phyloP scores from a whole-genome alignment of 768 basidiomycete species.

The Cyclocybe cylindracea region DNA sequence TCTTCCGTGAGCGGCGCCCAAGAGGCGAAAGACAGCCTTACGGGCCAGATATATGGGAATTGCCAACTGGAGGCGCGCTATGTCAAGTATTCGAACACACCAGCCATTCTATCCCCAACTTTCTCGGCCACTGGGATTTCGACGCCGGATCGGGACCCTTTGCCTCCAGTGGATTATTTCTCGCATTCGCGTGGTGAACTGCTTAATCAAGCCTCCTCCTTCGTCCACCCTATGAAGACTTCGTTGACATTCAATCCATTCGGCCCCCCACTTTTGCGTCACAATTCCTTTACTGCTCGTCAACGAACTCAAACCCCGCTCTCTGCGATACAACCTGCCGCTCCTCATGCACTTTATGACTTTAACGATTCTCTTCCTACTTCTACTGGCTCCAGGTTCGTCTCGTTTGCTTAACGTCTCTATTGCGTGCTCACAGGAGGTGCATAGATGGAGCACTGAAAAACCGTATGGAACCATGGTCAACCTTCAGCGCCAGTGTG shows the following conservation, averaged over 20 bases:
- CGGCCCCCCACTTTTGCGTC: not conserved
- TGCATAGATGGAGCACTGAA: conserved; percentile 2
- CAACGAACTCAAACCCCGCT: conserved; percentile 13
- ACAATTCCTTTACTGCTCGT: not conserved
- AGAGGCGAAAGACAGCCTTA: conserved; percentile 64
- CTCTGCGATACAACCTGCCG: conserved; percentile 7
- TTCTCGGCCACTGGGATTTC: not conserved
- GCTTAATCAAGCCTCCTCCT: not conserved
- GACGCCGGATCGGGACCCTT: too few relatives aligned
- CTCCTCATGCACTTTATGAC: not conserved
- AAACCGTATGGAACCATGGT: not conserved
- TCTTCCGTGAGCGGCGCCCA: conserved; percentile 50
- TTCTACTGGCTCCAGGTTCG: not conserved
- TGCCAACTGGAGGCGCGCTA: conserved; percentile 36
- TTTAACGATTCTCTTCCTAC: not conserved
- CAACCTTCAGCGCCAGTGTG: not conserved
- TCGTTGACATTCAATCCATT: not conserved
- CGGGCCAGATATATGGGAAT: conserved; percentile 63
- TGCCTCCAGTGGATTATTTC: too few relatives aligned
- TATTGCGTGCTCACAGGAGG: not conserved
- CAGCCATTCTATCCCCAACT: not conserved
- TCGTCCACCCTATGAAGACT: not conserved
- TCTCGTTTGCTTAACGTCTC: not conserved
- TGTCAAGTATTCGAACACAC: conserved; percentile 20
- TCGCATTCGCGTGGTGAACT: too few relatives aligned